Evolutionary conservation across 495 filamentous ascomycete species (phyloP).

Genomic region (Hypoxylon rickii): DNA sequence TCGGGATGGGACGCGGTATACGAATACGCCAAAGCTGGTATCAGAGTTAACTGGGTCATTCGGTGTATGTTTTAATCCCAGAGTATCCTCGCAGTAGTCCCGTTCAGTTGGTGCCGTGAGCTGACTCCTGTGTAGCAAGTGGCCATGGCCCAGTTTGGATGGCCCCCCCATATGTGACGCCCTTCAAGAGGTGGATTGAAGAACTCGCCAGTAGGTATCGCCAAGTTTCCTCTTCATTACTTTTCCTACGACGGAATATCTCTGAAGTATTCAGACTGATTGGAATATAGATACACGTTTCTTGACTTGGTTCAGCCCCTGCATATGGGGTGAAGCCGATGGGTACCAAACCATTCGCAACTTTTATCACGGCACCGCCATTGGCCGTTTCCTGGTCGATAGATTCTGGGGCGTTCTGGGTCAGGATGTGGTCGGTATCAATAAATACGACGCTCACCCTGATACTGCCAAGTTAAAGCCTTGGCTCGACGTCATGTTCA

Average conservation of each 20-base stretch:
- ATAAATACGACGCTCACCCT: constrained; percentile 59
- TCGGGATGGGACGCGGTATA: constrained; percentile 76
- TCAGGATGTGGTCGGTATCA: constrained; percentile 58
- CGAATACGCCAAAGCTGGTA: constrained; percentile 62
- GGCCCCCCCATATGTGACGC: constrained; percentile 53
- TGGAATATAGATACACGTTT: constrained; percentile 37
- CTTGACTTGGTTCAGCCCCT: constrained; percentile 43
- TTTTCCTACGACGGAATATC: not conserved
- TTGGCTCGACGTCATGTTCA: constrained; percentile 64
- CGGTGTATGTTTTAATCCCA: constrained; percentile 61
- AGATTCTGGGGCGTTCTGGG: constrained; percentile 65
- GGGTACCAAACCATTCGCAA: constrained; percentile 42
- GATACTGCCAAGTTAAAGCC: constrained; percentile 64
- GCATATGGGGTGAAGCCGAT: constrained; percentile 43
- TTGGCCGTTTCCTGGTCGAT: constrained; percentile 68
- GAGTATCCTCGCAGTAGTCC: no score
- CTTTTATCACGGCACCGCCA: constrained; percentile 65
- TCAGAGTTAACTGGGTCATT: constrained; percentile 78
- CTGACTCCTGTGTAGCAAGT: constrained; percentile 46
- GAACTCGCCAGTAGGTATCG: constrained; percentile 62
- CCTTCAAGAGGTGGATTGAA: constrained; percentile 50
- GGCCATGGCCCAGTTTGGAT: constrained; percentile 75
- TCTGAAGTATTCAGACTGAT: no score
- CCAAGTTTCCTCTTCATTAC: no score
- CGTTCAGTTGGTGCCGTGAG: not conserved